Evolutionary conservation across 1,284 basidiomycete species (phyloP).

Genomic region (Singerocomus inundabilis): DNA sequence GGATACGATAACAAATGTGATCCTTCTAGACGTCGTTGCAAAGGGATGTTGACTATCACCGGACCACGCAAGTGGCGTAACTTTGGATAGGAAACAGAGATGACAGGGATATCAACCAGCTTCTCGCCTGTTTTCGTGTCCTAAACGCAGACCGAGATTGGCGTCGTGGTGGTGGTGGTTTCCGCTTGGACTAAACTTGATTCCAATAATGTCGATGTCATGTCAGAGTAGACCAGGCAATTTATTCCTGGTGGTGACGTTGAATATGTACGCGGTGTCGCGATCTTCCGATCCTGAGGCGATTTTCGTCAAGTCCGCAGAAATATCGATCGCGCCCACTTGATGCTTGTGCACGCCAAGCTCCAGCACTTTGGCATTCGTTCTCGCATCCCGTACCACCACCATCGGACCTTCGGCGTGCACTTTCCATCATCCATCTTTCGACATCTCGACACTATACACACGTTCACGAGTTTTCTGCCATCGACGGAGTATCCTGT

Average conservation of each 20-base stretch:
- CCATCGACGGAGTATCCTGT: neutral
- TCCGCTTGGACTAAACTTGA: constrained; percentile 7
- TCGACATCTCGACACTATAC: neutral
- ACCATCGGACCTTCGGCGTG: neutral
- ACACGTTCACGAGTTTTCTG: neutral
- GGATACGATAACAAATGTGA: constrained; percentile 1
- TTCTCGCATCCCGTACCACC: constrained; percentile 1
- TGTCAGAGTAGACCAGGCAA: constrained; percentile 5
- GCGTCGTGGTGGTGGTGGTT: constrained; percentile 9
- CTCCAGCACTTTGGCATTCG: neutral
- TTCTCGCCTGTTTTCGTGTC: neutral
- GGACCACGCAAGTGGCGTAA: constrained; percentile 5
- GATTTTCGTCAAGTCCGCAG: constrained; percentile 4
- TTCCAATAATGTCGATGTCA: neutral
- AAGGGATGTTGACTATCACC: constrained; percentile 2
- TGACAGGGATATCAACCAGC: neutral
- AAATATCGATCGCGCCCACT: constrained; percentile 1
- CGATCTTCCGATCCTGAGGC: constrained; percentile 4
- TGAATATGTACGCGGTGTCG: neutral
- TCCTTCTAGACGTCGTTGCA: neutral
- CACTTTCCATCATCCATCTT: constrained; percentile 5
- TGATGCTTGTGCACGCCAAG: neutral
- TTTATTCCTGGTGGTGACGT: neutral
- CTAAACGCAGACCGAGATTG: constrained; percentile 3
- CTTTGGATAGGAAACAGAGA: neutral